These are phyloP conservation scores for Dillenia suffruticosa DNA, from an alignment of 164 flowering plant species.

Conservation along the genomic window DNA sequence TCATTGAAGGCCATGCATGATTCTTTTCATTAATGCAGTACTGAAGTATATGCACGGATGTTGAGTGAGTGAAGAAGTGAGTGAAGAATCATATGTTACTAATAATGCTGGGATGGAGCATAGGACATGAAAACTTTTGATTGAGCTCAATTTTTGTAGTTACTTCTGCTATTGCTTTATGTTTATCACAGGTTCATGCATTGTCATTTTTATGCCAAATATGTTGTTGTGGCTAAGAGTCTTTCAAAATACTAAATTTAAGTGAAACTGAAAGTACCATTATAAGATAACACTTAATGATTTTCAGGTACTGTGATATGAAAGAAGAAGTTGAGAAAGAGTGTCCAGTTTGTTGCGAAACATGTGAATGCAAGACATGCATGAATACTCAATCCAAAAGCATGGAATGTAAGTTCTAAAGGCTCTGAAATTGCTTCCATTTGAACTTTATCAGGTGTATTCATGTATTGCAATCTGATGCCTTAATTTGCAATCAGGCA, in stretches of 20 bases:
- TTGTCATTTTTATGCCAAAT: background rate
- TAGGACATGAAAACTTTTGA: background rate
- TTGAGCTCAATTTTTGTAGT: background rate
- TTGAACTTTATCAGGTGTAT: background rate
- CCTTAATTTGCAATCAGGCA: background rate
- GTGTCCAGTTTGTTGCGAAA: slow-evolving; percentile 75
- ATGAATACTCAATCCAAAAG: slow-evolving; percentile 26
- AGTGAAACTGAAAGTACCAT: too few species aligned
- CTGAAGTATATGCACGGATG: too few species aligned
- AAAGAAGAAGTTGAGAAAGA: slow-evolving; percentile 48
- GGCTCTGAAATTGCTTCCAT: slow-evolving; percentile 5
- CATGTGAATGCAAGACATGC: slow-evolving; percentile 67
- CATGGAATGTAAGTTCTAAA: slow-evolving; percentile 52
- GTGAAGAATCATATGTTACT: too few species aligned
- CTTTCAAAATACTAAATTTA: too few species aligned
- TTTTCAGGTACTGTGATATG: slow-evolving; percentile 40
- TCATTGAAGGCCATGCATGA: too few species aligned
- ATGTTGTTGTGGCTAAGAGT: background rate
- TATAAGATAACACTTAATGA: background rate
- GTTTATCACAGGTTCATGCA: background rate
- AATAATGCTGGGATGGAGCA: too few species aligned
- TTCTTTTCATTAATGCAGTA: too few species aligned
- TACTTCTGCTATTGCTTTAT: background rate
- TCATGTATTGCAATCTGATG: slow-evolving; percentile 6
- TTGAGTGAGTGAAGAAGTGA: too few species aligned